A percentile compares a stretch with the other conserved stretches of the same genome.
phyloP scores from a whole-genome alignment of 2,329 filamentous ascomycete species.

The Neonectria coccinea region DNA sequence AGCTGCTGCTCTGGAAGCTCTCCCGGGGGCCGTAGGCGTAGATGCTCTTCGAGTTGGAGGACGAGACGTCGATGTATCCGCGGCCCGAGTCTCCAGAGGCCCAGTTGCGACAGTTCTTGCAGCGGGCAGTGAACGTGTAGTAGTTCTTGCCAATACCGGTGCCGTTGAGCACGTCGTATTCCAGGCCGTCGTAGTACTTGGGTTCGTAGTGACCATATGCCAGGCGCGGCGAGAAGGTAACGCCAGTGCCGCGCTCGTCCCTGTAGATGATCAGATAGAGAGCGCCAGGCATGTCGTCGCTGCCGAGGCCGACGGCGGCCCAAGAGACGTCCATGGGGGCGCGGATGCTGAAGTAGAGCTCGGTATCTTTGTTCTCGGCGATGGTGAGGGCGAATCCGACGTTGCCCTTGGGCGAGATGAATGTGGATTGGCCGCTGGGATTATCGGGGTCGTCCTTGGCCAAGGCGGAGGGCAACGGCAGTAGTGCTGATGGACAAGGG shows the following conservation, averaged over 20 bases:
- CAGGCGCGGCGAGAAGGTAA: constrained; percentile 68
- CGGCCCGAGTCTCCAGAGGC: constrained; percentile 44
- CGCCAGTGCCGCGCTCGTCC: constrained; percentile 58
- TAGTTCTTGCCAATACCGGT: constrained; percentile 60
- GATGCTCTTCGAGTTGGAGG: constrained; percentile 61
- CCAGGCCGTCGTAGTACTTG: constrained; percentile 56
- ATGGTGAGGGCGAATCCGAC: constrained; percentile 64
- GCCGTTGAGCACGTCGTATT: constrained; percentile 58
- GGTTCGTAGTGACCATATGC: constrained; percentile 65
- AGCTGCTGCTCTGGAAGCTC: constrained; percentile 56
- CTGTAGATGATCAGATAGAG: constrained; percentile 68
- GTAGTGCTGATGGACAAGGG: constrained; percentile 34
- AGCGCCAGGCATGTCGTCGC: constrained; percentile 62
- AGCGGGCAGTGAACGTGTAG: constrained; percentile 64
- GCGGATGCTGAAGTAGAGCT: constrained; percentile 67
- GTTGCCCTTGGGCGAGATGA: constrained; percentile 57
- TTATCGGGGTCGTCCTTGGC: constrained; percentile 43
- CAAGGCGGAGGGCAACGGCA: constrained; percentile 40
- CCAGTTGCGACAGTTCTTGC: constrained; percentile 66
- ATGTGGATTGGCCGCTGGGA: constrained; percentile 54
- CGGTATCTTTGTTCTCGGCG: constrained; percentile 57
- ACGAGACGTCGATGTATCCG: constrained; percentile 64
- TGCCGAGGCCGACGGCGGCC: constrained; percentile 67
- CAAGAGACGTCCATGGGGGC: constrained; percentile 60
- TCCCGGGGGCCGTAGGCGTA: constrained; percentile 67